These are phyloP conservation scores for Punctularia strigosozonata DNA, from an alignment of 768 basidiomycete species.

Conservation along the genomic window DNA sequence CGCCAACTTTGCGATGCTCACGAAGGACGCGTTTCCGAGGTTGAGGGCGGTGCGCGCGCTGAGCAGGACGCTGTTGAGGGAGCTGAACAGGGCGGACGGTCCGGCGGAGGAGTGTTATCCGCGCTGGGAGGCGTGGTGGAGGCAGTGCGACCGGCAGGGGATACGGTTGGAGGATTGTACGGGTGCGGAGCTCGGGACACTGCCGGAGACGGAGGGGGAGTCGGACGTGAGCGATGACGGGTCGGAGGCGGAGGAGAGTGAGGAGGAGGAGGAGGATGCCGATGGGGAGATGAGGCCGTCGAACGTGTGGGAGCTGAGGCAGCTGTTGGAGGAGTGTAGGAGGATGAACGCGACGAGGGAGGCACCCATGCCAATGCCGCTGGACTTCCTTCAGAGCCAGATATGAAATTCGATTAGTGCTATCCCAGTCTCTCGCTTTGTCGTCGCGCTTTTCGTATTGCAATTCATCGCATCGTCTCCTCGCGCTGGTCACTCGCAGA, in stretches of 20 bases:
- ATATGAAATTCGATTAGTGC: no score
- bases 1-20: slow-evolving; percentile 46
- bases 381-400: no score
- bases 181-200: slow-evolving; percentile 43
- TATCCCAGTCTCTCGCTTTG: no score
- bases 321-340: slow-evolving; percentile 45
- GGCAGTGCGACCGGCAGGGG: slow-evolving; percentile 31
- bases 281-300: slow-evolving; percentile 12
- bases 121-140: slow-evolving; percentile 67
- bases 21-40: slow-evolving; percentile 43
- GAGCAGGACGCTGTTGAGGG: slow-evolving; percentile 39
- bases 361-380: not conserved
- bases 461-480: no score
- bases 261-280: slow-evolving; percentile 14
- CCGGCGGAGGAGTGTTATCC: slow-evolving; percentile 29
- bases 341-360: slow-evolving; percentile 19
- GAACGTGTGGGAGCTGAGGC: slow-evolving; percentile 33
- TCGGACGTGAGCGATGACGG: slow-evolving; percentile 22
- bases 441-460: no score
- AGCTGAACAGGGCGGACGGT: slow-evolving; percentile 44
- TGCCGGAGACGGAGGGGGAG: slow-evolving; percentile 18
- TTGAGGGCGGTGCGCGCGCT: slow-evolving; percentile 49
- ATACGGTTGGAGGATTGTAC: slow-evolving; percentile 71
- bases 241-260: slow-evolving; percentile 12
- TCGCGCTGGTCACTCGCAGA: no score